A percentile compares a stretch with the other conserved stretches of the same genome.
phyloP scores from a whole-genome alignment of 1,284 basidiomycete genomes.

The Ceratobasidium sp. region DNA sequence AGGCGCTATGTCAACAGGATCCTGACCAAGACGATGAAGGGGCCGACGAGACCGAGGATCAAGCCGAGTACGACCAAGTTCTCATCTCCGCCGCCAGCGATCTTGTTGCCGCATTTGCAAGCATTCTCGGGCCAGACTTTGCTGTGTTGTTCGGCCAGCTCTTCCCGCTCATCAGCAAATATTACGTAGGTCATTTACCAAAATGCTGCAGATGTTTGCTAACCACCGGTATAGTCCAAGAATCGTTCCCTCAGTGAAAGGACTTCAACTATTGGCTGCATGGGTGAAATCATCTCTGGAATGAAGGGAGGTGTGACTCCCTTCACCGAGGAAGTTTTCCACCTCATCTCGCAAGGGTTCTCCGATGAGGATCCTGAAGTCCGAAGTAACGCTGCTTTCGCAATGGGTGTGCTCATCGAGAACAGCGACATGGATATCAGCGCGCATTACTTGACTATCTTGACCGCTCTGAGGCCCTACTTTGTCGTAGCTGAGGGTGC shows the following conservation, averaged over 20 bases:
- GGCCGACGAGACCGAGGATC: constrained; percentile 70
- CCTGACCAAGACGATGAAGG: constrained; percentile 91
- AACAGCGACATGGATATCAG: constrained; percentile 84
- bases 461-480: constrained; percentile 79
- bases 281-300: constrained; percentile 94
- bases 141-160: constrained; percentile 82
- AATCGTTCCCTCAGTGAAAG: constrained; percentile 88
- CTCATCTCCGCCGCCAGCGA: constrained; percentile 94
- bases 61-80: constrained; percentile 96
- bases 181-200: constrained; percentile 70
- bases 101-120: constrained; percentile 89
- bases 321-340: constrained; percentile 65
- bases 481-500: constrained; percentile 73
- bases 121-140: constrained; percentile 84
- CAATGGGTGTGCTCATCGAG: constrained; percentile 89
- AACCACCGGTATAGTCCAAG: constrained; percentile 63
- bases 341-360: constrained; percentile 80
- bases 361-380: constrained; percentile 89
- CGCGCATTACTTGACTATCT: constrained; percentile 79
- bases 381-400: constrained; percentile 95
- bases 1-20: constrained; percentile 94
- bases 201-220: neutral
- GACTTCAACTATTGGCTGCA: constrained; percentile 89
- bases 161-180: constrained; percentile 88
- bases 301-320: constrained; percentile 88